A percentile compares a stretch with the other conserved stretches of the same genome.
These are phyloP conservation scores for Picochlorum sp. DNA, from an alignment of 139 green algal species.

Conservation along the genomic window DNA sequence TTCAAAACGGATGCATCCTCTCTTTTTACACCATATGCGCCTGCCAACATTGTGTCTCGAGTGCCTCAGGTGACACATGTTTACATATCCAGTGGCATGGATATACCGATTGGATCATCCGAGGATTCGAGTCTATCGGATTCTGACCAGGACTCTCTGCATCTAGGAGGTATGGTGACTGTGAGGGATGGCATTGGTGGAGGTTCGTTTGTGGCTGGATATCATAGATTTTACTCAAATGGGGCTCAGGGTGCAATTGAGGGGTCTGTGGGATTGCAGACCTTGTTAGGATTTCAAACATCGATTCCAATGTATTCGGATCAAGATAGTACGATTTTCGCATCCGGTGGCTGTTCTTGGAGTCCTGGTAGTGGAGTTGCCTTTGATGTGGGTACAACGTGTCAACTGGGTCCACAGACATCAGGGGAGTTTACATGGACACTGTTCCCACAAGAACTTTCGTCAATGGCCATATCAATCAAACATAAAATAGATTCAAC, in stretches of 20 bases:
- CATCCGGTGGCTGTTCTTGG: not conserved
- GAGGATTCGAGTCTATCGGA: conserved; percentile 13
- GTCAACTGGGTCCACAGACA: conserved; percentile 19
- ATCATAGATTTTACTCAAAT: conserved; percentile 25
- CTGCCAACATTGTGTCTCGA: conserved; percentile 2
- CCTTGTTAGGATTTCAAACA: conserved; percentile 15
- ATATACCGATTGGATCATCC: conserved; percentile 22
- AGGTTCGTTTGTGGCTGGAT: conserved; percentile 32
- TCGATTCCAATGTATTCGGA: conserved; percentile 21
- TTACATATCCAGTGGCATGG: conserved; percentile 29
- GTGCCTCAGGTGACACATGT: conserved; percentile 35
- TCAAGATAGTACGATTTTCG: not conserved
- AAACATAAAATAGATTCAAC: not conserved
- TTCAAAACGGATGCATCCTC: conserved; percentile 33
- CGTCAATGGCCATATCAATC: not conserved
- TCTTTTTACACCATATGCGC: conserved; percentile 30
- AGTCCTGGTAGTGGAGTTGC: conserved; percentile 20
- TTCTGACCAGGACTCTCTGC: conserved; percentile 16
- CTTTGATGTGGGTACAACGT: conserved; percentile 20
- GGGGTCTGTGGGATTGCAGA: conserved; percentile 25
- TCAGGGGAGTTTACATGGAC: conserved; percentile 28
- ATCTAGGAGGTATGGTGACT: conserved; percentile 36
- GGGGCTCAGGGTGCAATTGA: conserved; percentile 11
- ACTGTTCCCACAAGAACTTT: conserved; percentile 15
- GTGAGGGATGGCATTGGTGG: conserved; percentile 28